Base-by-base conservation (phyloP, 768 basidiomycete species). In the Russula emetica region DNA sequence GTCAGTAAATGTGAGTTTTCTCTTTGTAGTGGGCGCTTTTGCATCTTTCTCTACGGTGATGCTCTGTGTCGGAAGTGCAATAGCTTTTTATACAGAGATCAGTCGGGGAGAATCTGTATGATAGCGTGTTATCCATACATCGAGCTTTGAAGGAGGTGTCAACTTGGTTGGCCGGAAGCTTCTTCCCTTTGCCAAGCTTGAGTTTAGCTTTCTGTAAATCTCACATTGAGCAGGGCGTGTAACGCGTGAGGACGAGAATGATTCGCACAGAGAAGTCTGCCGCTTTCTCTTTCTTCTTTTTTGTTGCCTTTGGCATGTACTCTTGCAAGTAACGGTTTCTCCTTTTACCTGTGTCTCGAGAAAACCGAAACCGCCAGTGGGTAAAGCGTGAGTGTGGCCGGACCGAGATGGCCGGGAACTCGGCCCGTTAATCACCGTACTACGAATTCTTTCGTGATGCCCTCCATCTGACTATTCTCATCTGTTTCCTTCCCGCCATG, bases 71-170 rank as follows among this genome's bases (percentile, higher is more conserved):
- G 95, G 96, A 34, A 98, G 80, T 26, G 86, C 88, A 73, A 98
- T 96, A 26, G 92, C 95, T 98, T 61, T 4, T 61, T 4, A 20
- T 20, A 36, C 13, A 36, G 14, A 20, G 9, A 20, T 65, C 49
- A 61, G 40, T 6, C 9, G 20, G 7, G 5, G 52, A 26, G 28
- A 9, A 36, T 36, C 51, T 18, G 28, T 1, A 49, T 8, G 42
- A 24, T 34, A 26, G 13, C 24, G 18, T 16, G 18, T 66, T 45
- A 63, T 66, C 60, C 68, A 72, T 61, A 97, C 96, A 92, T 63
- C 92, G 85, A 36, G 93, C 86, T 73, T 95, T 94, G 83, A 96
- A 98, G 1, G 95, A 94, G 1, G 96, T 98, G 75, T 98, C 92
- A 68, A 98, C 84, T 6, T 85, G 91, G 80, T 98, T 98, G 52